Percentiles rank a stretch among this genome's conserved stretches.
phyloP scores from a whole-genome alignment of 2,329 filamentous ascomycete species.

The Ophiosphaerella herpotricha region DNA sequence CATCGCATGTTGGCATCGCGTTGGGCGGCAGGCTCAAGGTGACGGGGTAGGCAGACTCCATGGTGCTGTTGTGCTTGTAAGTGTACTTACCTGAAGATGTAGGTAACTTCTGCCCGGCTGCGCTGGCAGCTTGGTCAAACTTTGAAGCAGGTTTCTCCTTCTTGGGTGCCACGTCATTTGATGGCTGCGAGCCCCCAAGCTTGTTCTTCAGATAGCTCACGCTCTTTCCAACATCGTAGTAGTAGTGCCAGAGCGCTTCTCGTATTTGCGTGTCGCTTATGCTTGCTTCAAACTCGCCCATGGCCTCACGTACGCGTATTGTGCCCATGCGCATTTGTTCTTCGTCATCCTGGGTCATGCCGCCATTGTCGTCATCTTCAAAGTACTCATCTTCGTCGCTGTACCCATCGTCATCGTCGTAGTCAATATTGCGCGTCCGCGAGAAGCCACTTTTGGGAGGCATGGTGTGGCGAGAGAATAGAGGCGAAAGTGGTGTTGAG shows the following conservation, averaged over 20 bases:
- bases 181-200: conserved; percentile 17
- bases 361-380: conserved; percentile 26
- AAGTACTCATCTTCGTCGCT: conserved; percentile 55
- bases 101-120: conserved; percentile 45
- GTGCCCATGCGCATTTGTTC: conserved; percentile 68
- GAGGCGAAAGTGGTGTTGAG: neutral
- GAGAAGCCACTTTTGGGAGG: conserved; percentile 47
- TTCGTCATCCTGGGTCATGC: conserved; percentile 39
- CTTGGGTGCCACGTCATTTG: conserved; percentile 36
- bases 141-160: conserved; percentile 49
- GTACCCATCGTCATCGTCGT: conserved; percentile 58
- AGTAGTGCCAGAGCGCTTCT: conserved; percentile 93
- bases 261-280: conserved; percentile 76
- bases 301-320: conserved; percentile 65
- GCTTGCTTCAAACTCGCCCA: conserved; percentile 65
- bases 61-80: conserved; percentile 16
- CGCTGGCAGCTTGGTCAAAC: conserved; percentile 52
- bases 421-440: conserved; percentile 53
- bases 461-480: conserved; percentile 19
- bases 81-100: conserved; percentile 54
- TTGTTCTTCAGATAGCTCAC: conserved; percentile 77
- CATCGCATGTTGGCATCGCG: conserved; percentile 23
- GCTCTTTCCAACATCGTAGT: conserved; percentile 87
- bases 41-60: conserved; percentile 19
- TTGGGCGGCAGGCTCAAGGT: conserved; percentile 39